Conservation (phyloP, 2,329 filamentous ascomycete genomes). For the Chaetothyriales sp. region DNA sequence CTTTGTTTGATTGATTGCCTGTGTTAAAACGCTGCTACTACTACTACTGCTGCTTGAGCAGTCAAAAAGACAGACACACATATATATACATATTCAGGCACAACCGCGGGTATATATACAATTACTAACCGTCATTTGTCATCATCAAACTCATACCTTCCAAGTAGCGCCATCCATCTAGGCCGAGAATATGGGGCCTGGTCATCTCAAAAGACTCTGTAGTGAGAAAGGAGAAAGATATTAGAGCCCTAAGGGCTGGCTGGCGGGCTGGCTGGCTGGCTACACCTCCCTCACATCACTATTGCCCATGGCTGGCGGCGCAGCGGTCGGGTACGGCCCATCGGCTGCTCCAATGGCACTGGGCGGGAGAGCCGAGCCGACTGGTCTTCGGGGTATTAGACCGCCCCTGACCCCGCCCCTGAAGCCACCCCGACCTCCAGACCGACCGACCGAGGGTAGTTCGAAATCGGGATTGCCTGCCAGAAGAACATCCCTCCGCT, state of each 20-base stretch:
- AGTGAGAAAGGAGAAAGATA: not conserved
- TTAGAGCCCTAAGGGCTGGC: no score
- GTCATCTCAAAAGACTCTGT: not conserved
- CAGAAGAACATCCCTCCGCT: slow-evolving; percentile 57
- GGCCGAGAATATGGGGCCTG: not conserved
- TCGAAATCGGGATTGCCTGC: slow-evolving; percentile 77
- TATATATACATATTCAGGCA: not conserved
- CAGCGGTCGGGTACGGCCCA: not conserved
- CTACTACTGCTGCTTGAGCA: no score
- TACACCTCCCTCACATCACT: not conserved
- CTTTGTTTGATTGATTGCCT: no score
- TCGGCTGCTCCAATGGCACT: not conserved
- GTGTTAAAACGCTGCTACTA: no score
- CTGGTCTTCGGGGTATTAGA: not conserved
- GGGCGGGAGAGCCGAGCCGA: not conserved
- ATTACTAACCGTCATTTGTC: not conserved
- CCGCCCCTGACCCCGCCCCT: slow-evolving; percentile 7
- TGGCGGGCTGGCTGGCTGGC: no score
- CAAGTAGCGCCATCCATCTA: not conserved
- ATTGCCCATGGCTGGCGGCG: not conserved
- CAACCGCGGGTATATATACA: not conserved
- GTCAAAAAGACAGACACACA: not conserved
- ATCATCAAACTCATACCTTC: not conserved
- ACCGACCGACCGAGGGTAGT: slow-evolving; percentile 35
- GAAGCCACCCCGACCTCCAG: slow-evolving; percentile 5